These are phyloP conservation scores for Pleurozium schreberi DNA, from an alignment of 225 moss, liverwort and hornwort species.

Conservation along the genomic window DNA sequence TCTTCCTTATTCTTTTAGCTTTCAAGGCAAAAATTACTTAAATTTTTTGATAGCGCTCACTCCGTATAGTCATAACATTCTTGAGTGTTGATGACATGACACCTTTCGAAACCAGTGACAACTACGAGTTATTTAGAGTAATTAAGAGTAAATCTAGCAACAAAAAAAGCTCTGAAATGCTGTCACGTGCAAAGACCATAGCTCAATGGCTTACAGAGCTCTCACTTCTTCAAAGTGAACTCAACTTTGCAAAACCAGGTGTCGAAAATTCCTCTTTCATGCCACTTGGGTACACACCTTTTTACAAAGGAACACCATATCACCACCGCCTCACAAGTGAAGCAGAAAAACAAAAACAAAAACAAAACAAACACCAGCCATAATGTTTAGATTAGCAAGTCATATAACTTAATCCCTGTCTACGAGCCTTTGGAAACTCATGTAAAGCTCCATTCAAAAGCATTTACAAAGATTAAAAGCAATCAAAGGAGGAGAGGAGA, in stretches of 20 bases:
- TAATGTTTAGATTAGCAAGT: background rate
- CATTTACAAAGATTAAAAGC: background rate
- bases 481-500: background rate
- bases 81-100: background rate
- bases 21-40: background rate
- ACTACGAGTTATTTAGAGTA: background rate
- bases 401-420: too few relatives aligned
- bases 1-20: background rate
- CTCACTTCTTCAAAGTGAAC: background rate
- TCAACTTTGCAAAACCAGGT: background rate
- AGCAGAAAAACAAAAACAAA: too few relatives aligned
- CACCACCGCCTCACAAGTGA: background rate
- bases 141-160: background rate
- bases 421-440: background rate
- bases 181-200: background rate
- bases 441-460: background rate
- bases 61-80: background rate
- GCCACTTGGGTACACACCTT: background rate
- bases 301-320: background rate
- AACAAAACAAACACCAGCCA: background rate
- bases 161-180: too few relatives aligned
- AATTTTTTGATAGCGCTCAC: background rate
- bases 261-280: background rate
- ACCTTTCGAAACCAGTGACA: background rate
- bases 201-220: background rate